Base-by-base conservation (phyloP, 1,139 yeast species). In the Candida smagusa region DNA sequence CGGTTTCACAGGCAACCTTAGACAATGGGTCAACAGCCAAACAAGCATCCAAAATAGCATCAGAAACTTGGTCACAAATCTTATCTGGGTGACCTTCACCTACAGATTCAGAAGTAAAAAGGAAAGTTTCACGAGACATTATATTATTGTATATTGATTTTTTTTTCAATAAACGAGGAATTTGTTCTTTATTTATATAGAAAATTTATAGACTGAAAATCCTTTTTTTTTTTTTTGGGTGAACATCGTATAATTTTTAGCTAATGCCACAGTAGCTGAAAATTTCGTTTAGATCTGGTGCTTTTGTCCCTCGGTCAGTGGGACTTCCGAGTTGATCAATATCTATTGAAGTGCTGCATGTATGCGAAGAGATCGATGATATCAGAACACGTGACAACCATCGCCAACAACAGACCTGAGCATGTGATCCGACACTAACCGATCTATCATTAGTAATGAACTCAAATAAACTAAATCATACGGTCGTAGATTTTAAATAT, bases 11-110 rank as follows among this genome's bases (percentile, higher is more conserved):
- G 40, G 97, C 98, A 63, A 92, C 98, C 77, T 94, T 92, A 54
- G 98, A 92, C 59, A 87, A 79, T 49, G 98, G 98, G 68, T 92
- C 99, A 55, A 76, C 95, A 46, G 87, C 81, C 56, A 92, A 77
- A 78, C 97, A 92, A 56, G 98, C 99, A 62, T 92, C 99, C 59
- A 92, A 79, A 59, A 92, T 88, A 58, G 98, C 98, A 64, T 94
- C 98, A 40, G 96, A 86, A 51, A 94, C 96, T 77, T 92, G 99
- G 72, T 92, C 98, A 74, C 98, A 92, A 74, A 92, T 94, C 83
- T 92, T 92, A 68, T 92, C 98, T 63, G 98, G 97, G 81, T 92
- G 97, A 63, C 97, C 97, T 72, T 88, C 96, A 74, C 96, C 96
- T 56, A 88, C 96, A 53, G 96, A 88, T 76, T 92, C 98, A 54